Conservation (phyloP, 1,139 yeast species). For the Tardiomyces blankii region DNA sequence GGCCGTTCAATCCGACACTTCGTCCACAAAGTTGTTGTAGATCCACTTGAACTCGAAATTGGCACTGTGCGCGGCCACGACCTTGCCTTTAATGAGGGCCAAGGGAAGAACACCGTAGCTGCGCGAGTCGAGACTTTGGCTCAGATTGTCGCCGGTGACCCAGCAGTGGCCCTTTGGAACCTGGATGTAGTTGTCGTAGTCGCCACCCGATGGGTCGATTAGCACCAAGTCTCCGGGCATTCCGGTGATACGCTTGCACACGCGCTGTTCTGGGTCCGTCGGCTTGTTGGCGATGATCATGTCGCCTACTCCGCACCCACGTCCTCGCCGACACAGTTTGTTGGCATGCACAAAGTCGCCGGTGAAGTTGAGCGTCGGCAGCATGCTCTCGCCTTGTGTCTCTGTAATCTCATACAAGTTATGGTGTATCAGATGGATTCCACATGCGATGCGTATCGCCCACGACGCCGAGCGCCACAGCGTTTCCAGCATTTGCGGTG, state of each 20-base stretch:
- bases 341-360: slow-evolving; percentile 76
- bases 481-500: slow-evolving; percentile 3
- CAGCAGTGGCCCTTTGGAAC: slow-evolving; percentile 78
- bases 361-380: slow-evolving; percentile 69
- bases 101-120: slow-evolving; percentile 81
- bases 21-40: slow-evolving; percentile 1
- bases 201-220: slow-evolving; percentile 54
- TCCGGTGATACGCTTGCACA: slow-evolving; percentile 87
- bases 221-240: slow-evolving; percentile 87
- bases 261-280: slow-evolving; percentile 74
- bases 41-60: slow-evolving; percentile 6
- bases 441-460: slow-evolving; percentile 51
- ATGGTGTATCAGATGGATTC: slow-evolving; percentile 55
- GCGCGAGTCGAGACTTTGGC: slow-evolving; percentile 84
- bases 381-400: slow-evolving; percentile 90
- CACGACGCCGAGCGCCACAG: slow-evolving; percentile 15
- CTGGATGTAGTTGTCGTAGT: slow-evolving; percentile 39
- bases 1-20: not conserved
- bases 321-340: slow-evolving; percentile 48
- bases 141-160: slow-evolving; percentile 91
- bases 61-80: slow-evolving; percentile 41
- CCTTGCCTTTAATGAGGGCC: slow-evolving; percentile 80
- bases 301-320: slow-evolving; percentile 66
- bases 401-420: slow-evolving; percentile 67
- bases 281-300: slow-evolving; percentile 84